Percentiles rank a stretch among this genome's conserved stretches.
These are phyloP conservation scores for Hapsidospora chrysogenum DNA, from an alignment of 495 filamentous ascomycete genomes.

Conservation along the genomic window DNA sequence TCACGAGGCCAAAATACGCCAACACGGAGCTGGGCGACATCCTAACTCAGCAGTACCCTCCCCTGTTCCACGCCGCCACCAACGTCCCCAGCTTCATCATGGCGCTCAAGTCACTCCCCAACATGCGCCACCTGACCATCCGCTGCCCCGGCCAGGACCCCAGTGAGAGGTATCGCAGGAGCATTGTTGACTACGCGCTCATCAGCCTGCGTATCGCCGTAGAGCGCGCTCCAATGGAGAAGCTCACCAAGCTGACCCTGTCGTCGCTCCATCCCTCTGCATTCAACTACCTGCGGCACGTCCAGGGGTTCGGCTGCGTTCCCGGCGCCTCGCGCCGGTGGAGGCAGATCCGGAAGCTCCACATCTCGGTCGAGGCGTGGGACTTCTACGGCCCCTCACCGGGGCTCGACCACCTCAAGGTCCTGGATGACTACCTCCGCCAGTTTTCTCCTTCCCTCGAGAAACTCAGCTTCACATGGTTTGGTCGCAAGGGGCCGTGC, in stretches of 20 bases:
- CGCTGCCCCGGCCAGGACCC: conserved; percentile 53
- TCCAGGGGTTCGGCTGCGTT: conserved; percentile 45
- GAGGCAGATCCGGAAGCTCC: conserved; percentile 53
- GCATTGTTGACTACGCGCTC: conserved; percentile 65
- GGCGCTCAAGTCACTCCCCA: conserved; percentile 43
- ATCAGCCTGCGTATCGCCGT: conserved; percentile 64
- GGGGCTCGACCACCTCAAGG: conserved; percentile 53
- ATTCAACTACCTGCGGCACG: conserved; percentile 51
- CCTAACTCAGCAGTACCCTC: conserved; percentile 62
- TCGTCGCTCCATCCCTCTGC: conserved; percentile 49
- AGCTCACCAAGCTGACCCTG: conserved; percentile 45
- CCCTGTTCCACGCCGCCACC: conserved; percentile 70
- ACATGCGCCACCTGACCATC: conserved; percentile 51
- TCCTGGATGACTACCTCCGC: conserved; percentile 56
- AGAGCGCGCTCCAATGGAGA: conserved; percentile 43
- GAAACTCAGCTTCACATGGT: conserved; percentile 54
- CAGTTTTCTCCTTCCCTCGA: conserved; percentile 42
- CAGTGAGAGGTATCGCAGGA: conserved; percentile 49
- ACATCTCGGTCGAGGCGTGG: conserved; percentile 49
- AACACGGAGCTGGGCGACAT: conserved; percentile 46
- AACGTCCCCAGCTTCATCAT: conserved; percentile 63
- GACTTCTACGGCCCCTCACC: conserved; percentile 34
- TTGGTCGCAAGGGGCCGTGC: conserved; percentile 46
- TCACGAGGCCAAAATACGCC: conserved; percentile 44
- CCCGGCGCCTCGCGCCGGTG: conserved; percentile 48